Evolutionary conservation across 208 protist genomes (phyloP).

Genomic region (Leptomonas pyrrhocoris): DNA sequence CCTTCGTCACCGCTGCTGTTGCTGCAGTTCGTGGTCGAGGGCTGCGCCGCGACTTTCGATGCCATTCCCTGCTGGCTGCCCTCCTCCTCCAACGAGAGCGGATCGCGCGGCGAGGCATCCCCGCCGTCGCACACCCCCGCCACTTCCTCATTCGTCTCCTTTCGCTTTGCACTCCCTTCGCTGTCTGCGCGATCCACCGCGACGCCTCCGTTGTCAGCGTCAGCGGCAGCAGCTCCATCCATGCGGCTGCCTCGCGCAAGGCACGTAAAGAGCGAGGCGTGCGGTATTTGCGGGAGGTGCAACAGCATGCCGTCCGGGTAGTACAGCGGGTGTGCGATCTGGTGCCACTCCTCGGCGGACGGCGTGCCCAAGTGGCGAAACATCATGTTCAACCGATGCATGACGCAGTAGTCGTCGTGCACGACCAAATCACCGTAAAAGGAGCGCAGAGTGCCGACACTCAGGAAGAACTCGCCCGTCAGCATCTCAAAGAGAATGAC

Average conservation of each 20-base stretch:
- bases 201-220: too few relatives aligned
- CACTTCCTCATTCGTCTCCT: slow-evolving; percentile 1
- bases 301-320: slow-evolving; percentile 91
- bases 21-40: background rate
- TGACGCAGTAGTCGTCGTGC: slow-evolving; percentile 62
- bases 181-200: too few relatives aligned
- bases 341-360: slow-evolving; percentile 92
- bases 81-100: background rate
- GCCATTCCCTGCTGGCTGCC: background rate
- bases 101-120: background rate
- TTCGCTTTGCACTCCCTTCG: too few relatives aligned
- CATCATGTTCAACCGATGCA: slow-evolving; percentile 95
- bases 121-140: background rate
- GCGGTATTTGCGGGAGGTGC: slow-evolving; percentile 62
- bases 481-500: slow-evolving; percentile 92
- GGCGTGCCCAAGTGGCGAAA: slow-evolving; percentile 95
- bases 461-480: slow-evolving; percentile 92
- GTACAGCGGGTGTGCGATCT: slow-evolving; percentile 95
- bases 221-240: background rate
- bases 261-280: slow-evolving; percentile 25
- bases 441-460: slow-evolving; percentile 86
- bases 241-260: background rate
- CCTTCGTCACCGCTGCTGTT: background rate
- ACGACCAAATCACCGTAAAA: slow-evolving; percentile 77
- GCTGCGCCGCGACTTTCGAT: too few relatives aligned